Base-by-base conservation (phyloP, 2,329 filamentous ascomycete species). In the Paecilomyces sp. region DNA sequence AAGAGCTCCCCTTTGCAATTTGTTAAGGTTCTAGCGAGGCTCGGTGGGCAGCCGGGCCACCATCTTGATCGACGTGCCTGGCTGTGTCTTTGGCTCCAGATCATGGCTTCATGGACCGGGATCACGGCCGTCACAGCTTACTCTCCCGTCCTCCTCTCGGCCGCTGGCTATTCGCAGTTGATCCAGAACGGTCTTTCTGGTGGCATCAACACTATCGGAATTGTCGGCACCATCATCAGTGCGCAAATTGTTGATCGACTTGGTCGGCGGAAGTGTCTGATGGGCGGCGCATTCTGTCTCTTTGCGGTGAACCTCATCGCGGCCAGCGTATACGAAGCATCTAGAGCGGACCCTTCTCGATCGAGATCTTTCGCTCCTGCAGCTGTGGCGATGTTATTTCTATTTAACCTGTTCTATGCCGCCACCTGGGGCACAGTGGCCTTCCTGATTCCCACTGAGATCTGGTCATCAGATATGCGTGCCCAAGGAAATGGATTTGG, bases 401-500 rank as follows among this genome's bases (percentile, higher is more conserved):
- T 81, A 13, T 73, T 72, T 24, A 71, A 73, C 51, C 41, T 72
- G 11, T 65, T 58, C 13, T 82, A 81, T 69, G 81, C 81, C 58
- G 71, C 81, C 3, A 76, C 77, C 47, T 83, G 81, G 69, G 80
- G 80, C 1, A 78, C 80, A 0, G 81, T 80, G 6, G 79, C 80
- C 2, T 83, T 81, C 63, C 69, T 82, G 6, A 67, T 81, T 3
- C 80, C 79, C 0, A 83, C 82, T 0, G 83, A 85, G 67, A 83
- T 85, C 59, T 85, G 82, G 71, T 79, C 83, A 1, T 80, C 77
- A 15, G 80, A 82, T 52, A 77, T 85, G 57, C 77, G 83, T 24
- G 82, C 83, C n/a, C 80, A 85, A 66, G 84, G 83, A 7, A 83
- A 85, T 65, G 81, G 81, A 7, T 84, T 85, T 63, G 80, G 80